Evolutionary conservation across 2,329 filamentous ascomycete species (phyloP).

Genomic region (Sporothrix brunneoviolacea): DNA sequence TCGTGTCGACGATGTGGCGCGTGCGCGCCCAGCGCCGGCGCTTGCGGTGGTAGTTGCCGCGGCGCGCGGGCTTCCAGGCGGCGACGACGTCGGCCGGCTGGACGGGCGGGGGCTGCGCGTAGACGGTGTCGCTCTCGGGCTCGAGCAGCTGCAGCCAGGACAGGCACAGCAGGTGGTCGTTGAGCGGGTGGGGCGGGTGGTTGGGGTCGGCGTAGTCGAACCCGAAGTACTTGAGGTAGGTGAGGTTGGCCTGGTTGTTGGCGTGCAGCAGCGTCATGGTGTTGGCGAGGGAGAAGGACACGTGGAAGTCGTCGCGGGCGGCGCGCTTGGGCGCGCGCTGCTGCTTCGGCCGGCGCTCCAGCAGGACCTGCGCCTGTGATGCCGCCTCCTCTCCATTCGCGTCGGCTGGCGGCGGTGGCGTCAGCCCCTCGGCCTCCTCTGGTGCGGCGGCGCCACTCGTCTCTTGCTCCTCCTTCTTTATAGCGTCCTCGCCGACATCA

Average conservation of each 20-base stretch:
- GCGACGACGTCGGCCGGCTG: slow-evolving; percentile 56
- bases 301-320: slow-evolving; percentile 44
- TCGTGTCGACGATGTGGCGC: slow-evolving; percentile 65
- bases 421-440: background rate
- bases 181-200: slow-evolving; percentile 67
- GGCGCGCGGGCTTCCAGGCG: slow-evolving; percentile 71
- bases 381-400: background rate
- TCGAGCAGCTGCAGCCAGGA: slow-evolving; percentile 89
- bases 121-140: slow-evolving; percentile 68
- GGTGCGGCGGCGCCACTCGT: background rate
- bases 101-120: slow-evolving; percentile 56
- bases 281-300: slow-evolving; percentile 63
- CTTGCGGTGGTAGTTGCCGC: slow-evolving; percentile 84
- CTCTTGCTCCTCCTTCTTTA: background rate
- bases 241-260: slow-evolving; percentile 81
- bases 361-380: background rate
- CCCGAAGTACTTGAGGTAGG: slow-evolving; percentile 80
- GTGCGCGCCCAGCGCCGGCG: slow-evolving; percentile 72
- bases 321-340: slow-evolving; percentile 22
- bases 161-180: slow-evolving; percentile 71
- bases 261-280: slow-evolving; percentile 75
- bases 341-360: background rate
- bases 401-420: background rate
- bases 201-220: slow-evolving; percentile 66
- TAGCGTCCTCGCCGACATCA: background rate